phyloP scores from a whole-genome alignment of 352 stramenopile species.

The Phytophthora tubulina region DNA sequence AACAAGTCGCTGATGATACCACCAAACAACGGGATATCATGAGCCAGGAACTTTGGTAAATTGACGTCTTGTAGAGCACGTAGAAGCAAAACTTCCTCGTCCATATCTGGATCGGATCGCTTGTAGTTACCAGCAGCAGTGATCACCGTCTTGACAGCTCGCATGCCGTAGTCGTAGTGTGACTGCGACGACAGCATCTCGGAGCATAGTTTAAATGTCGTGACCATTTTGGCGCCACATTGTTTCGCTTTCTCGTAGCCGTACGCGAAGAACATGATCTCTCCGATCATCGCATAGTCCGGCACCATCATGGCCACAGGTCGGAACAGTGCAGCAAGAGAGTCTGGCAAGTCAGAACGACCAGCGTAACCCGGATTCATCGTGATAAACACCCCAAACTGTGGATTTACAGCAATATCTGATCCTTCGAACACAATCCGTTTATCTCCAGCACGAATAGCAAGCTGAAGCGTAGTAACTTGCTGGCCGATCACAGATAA shows the following conservation, averaged over 20 bases:
- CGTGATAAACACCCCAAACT: slow-evolving; percentile 97
- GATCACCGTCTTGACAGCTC: slow-evolving; percentile 96
- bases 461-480: slow-evolving; percentile 89
- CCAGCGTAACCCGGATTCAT: slow-evolving; percentile 97
- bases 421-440: slow-evolving; percentile 95
- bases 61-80: slow-evolving; percentile 96
- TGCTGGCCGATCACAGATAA: slow-evolving; percentile 88
- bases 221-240: slow-evolving; percentile 96
- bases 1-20: slow-evolving; percentile 96
- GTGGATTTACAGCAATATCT: slow-evolving; percentile 93
- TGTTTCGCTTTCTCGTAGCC: slow-evolving; percentile 94
- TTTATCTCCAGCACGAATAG: slow-evolving; percentile 88
- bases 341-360: slow-evolving; percentile 95
- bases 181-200: slow-evolving; percentile 95
- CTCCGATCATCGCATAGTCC: slow-evolving; percentile 95
- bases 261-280: slow-evolving; percentile 98
- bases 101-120: slow-evolving; percentile 91
- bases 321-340: slow-evolving; percentile 94
- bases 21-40: slow-evolving; percentile 95
- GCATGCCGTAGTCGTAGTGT: slow-evolving; percentile 98
- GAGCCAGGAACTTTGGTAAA: slow-evolving; percentile 95
- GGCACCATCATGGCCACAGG: slow-evolving; percentile 98
- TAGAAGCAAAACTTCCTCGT: slow-evolving; percentile 94
- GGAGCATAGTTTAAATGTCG: slow-evolving; percentile 96
- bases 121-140: slow-evolving; percentile 96